phyloP scores from a whole-genome alignment of 108 stramenopile genomes.

The Cyclotella kingstonii region DNA sequence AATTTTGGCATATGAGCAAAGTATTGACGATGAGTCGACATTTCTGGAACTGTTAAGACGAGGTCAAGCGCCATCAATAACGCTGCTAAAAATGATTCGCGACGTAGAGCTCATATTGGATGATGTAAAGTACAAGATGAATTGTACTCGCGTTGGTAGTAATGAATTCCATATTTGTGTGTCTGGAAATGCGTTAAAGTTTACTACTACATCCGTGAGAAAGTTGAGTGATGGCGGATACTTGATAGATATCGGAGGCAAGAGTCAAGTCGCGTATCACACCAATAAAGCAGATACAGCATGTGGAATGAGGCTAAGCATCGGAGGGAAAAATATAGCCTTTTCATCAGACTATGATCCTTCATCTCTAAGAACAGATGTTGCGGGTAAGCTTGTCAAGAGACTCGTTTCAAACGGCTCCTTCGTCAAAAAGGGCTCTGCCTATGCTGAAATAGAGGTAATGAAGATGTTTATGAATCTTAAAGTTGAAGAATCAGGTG shows the following conservation, averaged over 20 bases:
- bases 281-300: slow-evolving; percentile 74
- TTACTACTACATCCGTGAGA: slow-evolving; percentile 81
- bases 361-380: slow-evolving; percentile 88
- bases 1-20: slow-evolving; percentile 68
- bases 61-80: slow-evolving; percentile 88
- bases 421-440: slow-evolving; percentile 85
- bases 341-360: slow-evolving; percentile 99
- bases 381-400: slow-evolving; percentile 97
- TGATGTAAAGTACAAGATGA: slow-evolving; percentile 89
- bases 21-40: slow-evolving; percentile 53
- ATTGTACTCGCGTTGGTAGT: slow-evolving; percentile 68
- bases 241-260: slow-evolving; percentile 89
- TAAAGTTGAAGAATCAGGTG: slow-evolving; percentile 90
- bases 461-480: slow-evolving; percentile 99
- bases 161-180: slow-evolving; percentile 60
- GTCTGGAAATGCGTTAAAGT: slow-evolving; percentile 33
- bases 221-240: slow-evolving; percentile 95
- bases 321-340: slow-evolving; percentile 86
- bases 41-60: slow-evolving; percentile 80
- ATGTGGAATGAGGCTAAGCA: slow-evolving; percentile 79
- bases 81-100: slow-evolving; percentile 74
- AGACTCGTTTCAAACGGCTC: slow-evolving; percentile 91
- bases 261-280: slow-evolving; percentile 89
- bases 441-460: slow-evolving; percentile 97
- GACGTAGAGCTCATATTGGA: slow-evolving; percentile 91